Evolutionary conservation across 495 filamentous ascomycete genomes (phyloP).

Genomic region (Echria macrotheca): DNA sequence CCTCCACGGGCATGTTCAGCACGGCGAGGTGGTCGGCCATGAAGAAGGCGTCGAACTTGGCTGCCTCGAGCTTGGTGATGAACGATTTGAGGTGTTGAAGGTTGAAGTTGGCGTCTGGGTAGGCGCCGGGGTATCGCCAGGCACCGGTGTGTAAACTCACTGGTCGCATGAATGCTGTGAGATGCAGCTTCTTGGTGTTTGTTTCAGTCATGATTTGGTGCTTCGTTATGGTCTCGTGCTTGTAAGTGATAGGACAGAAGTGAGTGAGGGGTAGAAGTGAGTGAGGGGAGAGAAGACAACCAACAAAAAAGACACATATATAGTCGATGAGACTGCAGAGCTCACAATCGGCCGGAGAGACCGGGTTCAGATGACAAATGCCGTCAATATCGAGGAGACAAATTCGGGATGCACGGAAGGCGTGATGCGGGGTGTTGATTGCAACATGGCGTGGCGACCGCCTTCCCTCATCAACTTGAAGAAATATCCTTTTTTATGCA

Average conservation of each 20-base stretch:
- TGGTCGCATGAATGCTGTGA: conserved; percentile 57
- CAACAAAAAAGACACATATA: too few relatives aligned
- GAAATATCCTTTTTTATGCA: neutral
- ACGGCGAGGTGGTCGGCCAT: conserved; percentile 57
- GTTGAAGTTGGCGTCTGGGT: conserved; percentile 56
- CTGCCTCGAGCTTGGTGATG: conserved; percentile 50
- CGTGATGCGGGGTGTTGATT: conserved; percentile 6
- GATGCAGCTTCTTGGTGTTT: conserved; percentile 36
- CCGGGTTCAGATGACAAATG: neutral
- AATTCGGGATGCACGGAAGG: neutral
- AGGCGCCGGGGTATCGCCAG: conserved; percentile 52
- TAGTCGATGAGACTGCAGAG: too few relatives aligned
- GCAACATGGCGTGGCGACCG: conserved; percentile 2
- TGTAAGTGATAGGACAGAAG: neutral
- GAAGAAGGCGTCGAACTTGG: conserved; percentile 60
- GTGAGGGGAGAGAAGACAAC: too few relatives aligned
- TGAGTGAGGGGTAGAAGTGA: neutral
- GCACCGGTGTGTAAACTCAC: conserved; percentile 53
- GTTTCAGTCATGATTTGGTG: conserved; percentile 1
- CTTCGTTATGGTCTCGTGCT: too few relatives aligned
- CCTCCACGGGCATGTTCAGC: conserved; percentile 53
- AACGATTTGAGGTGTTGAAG: conserved; percentile 49
- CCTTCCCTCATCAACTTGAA: too few relatives aligned
- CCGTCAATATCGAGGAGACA: neutral
- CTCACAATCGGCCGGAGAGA: too few relatives aligned